A percentile compares a stretch with the other conserved stretches of the same genome.
Conservation (phyloP, 108 stramenopile genomes). For the Fragilaria radians region DNA sequence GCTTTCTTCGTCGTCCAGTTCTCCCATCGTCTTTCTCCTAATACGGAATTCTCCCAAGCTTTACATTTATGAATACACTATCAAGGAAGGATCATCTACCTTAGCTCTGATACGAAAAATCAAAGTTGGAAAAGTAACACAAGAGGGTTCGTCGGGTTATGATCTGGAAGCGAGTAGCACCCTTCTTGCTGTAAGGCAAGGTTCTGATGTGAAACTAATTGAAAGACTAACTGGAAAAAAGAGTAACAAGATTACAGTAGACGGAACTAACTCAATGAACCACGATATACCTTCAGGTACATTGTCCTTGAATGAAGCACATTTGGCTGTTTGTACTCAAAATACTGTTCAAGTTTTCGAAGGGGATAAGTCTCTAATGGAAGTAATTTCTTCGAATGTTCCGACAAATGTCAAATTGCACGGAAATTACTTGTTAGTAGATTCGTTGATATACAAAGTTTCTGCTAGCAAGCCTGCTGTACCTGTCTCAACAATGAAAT, state of each 20-base stretch:
- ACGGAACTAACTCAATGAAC: too few species aligned
- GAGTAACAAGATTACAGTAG: too few species aligned
- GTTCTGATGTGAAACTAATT: conserved; percentile 9
- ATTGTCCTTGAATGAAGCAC: background rate
- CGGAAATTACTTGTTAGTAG: background rate
- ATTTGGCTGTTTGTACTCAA: background rate
- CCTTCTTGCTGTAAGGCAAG: conserved; percentile 4
- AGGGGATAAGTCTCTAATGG: background rate
- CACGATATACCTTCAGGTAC: too few species aligned
- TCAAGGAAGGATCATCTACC: too few species aligned
- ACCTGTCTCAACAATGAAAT: background rate
- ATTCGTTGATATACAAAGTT: background rate
- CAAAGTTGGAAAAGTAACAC: conserved; percentile 22
- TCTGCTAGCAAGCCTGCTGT: background rate
- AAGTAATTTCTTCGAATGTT: background rate
- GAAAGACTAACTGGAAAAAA: conserved; percentile 10
- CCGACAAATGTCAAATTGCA: background rate
- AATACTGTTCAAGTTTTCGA: background rate
- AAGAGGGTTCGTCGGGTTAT: background rate
- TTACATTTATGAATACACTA: conserved; percentile 25
- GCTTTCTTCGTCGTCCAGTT: too few species aligned
- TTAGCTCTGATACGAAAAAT: conserved; percentile 33
- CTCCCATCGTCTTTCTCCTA: conserved; percentile 14
- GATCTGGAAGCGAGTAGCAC: background rate
- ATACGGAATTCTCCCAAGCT: conserved; percentile 10